A percentile compares a stretch with the other conserved stretches of the same genome.
phyloP scores from a whole-genome alignment of 129 eudicot genomes.

The Silybum marianum region DNA sequence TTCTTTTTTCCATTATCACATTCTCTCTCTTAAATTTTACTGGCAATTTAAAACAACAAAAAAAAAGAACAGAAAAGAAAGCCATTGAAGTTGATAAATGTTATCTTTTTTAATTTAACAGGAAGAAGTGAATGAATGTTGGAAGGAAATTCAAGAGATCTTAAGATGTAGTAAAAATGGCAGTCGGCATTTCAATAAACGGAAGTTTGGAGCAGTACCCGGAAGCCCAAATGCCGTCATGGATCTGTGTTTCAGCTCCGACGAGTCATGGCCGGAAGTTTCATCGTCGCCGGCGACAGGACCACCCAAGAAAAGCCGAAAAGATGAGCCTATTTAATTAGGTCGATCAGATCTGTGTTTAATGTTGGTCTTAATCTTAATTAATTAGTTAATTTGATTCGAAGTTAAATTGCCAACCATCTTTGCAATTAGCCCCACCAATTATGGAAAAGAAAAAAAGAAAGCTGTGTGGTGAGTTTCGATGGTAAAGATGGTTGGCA shows the following conservation, averaged over 20 bases:
- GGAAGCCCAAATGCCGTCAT: slow-evolving; percentile 80
- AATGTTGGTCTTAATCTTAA: not conserved
- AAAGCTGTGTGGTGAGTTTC: slow-evolving; percentile 32
- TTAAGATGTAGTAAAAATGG: slow-evolving; percentile 36
- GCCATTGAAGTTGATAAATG: not conserved
- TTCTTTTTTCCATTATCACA: not conserved
- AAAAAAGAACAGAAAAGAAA: not conserved
- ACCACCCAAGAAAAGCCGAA: slow-evolving; percentile 47
- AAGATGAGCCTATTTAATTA: slow-evolving; percentile 17
- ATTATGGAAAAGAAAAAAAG: not conserved
- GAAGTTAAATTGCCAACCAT: slow-evolving; percentile 69
- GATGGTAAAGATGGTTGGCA: slow-evolving; percentile 68
- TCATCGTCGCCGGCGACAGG: slow-evolving; percentile 62
- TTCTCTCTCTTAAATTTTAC: not conserved
- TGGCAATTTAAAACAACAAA: not conserved
- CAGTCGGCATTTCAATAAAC: slow-evolving; percentile 47
- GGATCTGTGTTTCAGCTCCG: slow-evolving; percentile 72
- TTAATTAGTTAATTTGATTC: slow-evolving; percentile 1
- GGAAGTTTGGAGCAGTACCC: slow-evolving; percentile 65
- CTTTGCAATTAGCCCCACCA: slow-evolving; percentile 48
- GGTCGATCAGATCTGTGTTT: not conserved
- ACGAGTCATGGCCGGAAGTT: slow-evolving; percentile 64
- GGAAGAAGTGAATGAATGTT: slow-evolving; percentile 69
- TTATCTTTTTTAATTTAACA: slow-evolving; percentile 27
- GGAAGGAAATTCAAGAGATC: slow-evolving; percentile 53